phyloP scores from a whole-genome alignment of 2,329 filamentous ascomycete genomes.

The Xylariomycetidae sp. region DNA sequence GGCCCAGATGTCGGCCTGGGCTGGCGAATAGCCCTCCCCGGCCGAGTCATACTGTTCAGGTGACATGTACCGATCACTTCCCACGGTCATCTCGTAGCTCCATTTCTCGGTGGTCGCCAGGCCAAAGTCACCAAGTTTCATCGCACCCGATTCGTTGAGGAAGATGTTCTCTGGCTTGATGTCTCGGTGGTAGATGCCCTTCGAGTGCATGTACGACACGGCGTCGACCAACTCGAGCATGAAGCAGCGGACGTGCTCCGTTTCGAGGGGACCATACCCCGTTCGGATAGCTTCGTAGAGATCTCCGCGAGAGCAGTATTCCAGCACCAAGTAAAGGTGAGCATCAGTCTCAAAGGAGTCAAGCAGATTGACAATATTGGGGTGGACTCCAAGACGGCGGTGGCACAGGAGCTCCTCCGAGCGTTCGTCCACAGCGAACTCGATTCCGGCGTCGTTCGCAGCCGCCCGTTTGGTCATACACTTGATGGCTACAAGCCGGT shows the following conservation, averaged over 20 bases:
- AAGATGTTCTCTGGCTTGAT: slow-evolving; percentile 99
- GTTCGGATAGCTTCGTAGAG: slow-evolving; percentile 94
- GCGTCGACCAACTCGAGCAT: slow-evolving; percentile 92
- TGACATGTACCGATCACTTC: slow-evolving; percentile 98
- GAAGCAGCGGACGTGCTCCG: slow-evolving; percentile 92
- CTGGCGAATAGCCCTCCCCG: slow-evolving; percentile 82
- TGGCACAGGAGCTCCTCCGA: slow-evolving; percentile 79
- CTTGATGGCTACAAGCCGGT: slow-evolving; percentile 86
- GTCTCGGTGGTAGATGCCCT: slow-evolving; percentile 91
- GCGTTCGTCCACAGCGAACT: slow-evolving; percentile 72
- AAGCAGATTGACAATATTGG: slow-evolving; percentile 89
- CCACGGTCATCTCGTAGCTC: slow-evolving; percentile 89
- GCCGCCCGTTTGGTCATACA: slow-evolving; percentile 81
- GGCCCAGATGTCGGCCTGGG: slow-evolving; percentile 93
- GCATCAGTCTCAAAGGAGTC: slow-evolving; percentile 87
- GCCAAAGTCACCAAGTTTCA: slow-evolving; percentile 97
- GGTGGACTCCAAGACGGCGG: slow-evolving; percentile 68
- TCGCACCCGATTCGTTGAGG: slow-evolving; percentile 72
- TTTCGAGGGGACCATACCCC: slow-evolving; percentile 82
- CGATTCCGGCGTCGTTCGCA: slow-evolving; percentile 51
- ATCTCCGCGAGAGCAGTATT: slow-evolving; percentile 93
- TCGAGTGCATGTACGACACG: slow-evolving; percentile 82
- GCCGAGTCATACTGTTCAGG: slow-evolving; percentile 94
- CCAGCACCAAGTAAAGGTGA: slow-evolving; percentile 86
- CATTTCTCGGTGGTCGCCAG: slow-evolving; percentile 83